phyloP scores from a whole-genome alignment of 495 filamentous ascomycete species.

The Viridothelium virens region DNA sequence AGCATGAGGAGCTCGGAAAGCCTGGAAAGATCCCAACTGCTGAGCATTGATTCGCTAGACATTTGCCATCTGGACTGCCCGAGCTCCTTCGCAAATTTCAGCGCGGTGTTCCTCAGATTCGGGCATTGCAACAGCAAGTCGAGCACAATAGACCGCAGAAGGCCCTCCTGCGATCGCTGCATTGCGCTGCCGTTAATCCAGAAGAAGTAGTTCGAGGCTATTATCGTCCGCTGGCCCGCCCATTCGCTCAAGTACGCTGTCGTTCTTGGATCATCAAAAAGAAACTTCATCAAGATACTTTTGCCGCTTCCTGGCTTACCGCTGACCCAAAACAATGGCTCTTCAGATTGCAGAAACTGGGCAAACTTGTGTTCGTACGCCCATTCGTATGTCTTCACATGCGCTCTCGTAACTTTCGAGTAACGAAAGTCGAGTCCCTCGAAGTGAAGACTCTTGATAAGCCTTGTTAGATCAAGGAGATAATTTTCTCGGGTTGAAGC shows the following conservation, averaged over 20 bases:
- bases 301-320: conserved; percentile 16
- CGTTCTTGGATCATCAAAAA: conserved; percentile 10
- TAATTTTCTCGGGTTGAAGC: not conserved
- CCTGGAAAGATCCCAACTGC: not conserved
- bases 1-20: not conserved
- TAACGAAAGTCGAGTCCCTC: not conserved
- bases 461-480: not conserved
- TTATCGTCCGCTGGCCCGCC: not conserved
- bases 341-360: not conserved
- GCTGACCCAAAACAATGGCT: conserved; percentile 15
- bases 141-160: conserved; percentile 39
- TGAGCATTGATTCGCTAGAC: not conserved
- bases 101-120: not conserved
- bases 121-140: conserved; percentile 34
- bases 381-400: not conserved
- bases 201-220: conserved; percentile 41
- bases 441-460: not conserved
- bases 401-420: not conserved
- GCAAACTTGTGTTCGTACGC: not conserved
- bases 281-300: conserved; percentile 15
- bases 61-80: not conserved
- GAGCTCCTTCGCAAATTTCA: not conserved
- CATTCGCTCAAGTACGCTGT: not conserved
- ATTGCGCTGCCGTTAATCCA: conserved; percentile 36
- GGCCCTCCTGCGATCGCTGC: conserved; percentile 40